Evolutionary conservation across 2,329 filamentous ascomycete genomes (phyloP), one percentile per base, ranked within the genome.

Genomic region (Paraconiothyrium sp.): DNA sequence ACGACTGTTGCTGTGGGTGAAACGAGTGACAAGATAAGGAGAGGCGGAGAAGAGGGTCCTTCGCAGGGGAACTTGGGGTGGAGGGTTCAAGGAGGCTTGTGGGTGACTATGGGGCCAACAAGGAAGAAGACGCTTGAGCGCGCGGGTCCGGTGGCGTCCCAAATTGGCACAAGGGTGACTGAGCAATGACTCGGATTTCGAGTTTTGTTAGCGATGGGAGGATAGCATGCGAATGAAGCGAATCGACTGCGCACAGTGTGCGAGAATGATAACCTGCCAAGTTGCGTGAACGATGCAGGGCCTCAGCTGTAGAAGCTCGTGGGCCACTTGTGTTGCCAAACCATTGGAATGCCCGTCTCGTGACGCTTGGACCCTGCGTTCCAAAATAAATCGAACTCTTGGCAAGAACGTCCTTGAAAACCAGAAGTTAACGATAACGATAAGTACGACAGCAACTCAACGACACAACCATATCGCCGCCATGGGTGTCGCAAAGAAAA

Each of bases 401-500:
- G 65, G 67, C 66, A 43, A 58, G n/a, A 34, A 22, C 44, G 30
- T 39, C 35, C 11, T 20, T 37, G 57, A n/a, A 16, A 41, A 16
- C 39, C 14, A 70, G 66, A 62, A 58, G 66, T 43, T 56, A 48
- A 35, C 50, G 34, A 51, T 43, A 39, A 54, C 16, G 7, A 20
- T 6, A 37, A 43, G 7, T 20, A 39, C 52, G 27, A 46, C 27
- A 54, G 32, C 55, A 22, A 54, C 34, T 56, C 39, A 62, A n/a
- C 39, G 14, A 30, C 39, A 43, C 35, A 61, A 32, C 34, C 61
- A 56, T 63, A 37, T 22, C 22, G 59, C 68, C 70, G 78, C 64
- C 39, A 97, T 97, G 94, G 94, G 93, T 81, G 88, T 93, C 70
- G 88, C 90, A 66, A 97, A 97, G 84, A 92, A 90, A 79, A 97